A percentile compares a stretch with the other conserved stretches of the same genome.
Conservation (phyloP, 768 basidiomycete species). For the Amanita phalloides region DNA sequence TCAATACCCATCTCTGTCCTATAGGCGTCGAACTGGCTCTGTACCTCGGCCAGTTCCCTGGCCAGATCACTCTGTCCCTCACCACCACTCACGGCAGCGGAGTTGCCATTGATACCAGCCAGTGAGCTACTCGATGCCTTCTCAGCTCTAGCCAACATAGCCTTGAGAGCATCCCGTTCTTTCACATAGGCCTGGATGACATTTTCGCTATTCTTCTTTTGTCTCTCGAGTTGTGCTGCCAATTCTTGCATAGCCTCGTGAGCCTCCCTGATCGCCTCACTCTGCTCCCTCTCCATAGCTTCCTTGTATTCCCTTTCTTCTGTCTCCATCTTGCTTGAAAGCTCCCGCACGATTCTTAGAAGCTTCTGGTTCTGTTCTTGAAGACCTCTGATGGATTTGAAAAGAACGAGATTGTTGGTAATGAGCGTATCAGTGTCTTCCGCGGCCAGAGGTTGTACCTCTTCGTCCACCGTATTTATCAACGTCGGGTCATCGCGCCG, state of each 20-base stretch:
- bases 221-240: slow-evolving; percentile 65
- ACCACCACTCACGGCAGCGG: slow-evolving; percentile 1
- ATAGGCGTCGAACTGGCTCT: slow-evolving; percentile 74
- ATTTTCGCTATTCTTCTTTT: slow-evolving; percentile 60
- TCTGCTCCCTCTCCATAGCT: slow-evolving; percentile 61
- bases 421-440: slow-evolving; percentile 71
- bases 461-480: slow-evolving; percentile 45
- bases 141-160: slow-evolving; percentile 54
- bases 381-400: slow-evolving; percentile 67
- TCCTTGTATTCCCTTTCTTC: slow-evolving; percentile 73
- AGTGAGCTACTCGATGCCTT: slow-evolving; percentile 14
- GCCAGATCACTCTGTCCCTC: slow-evolving; percentile 26
- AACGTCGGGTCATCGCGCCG: slow-evolving; percentile 79
- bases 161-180: slow-evolving; percentile 79
- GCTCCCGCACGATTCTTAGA: slow-evolving; percentile 70
- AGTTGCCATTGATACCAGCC: slow-evolving; percentile 13
- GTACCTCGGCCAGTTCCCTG: slow-evolving; percentile 60
- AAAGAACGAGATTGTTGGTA: slow-evolving; percentile 80
- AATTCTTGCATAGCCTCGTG: slow-evolving; percentile 78
- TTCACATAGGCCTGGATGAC: slow-evolving; percentile 74
- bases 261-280: slow-evolving; percentile 77
- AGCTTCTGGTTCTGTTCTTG: slow-evolving; percentile 90
- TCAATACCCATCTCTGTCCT: slow-evolving; percentile 76
- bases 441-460: slow-evolving; percentile 34
- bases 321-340: slow-evolving; percentile 77